Evolutionary conservation across 73 alveolate species (phyloP), one percentile per base, ranked within the genome.

Genomic region (Paramecium sexaurelia): DNA sequence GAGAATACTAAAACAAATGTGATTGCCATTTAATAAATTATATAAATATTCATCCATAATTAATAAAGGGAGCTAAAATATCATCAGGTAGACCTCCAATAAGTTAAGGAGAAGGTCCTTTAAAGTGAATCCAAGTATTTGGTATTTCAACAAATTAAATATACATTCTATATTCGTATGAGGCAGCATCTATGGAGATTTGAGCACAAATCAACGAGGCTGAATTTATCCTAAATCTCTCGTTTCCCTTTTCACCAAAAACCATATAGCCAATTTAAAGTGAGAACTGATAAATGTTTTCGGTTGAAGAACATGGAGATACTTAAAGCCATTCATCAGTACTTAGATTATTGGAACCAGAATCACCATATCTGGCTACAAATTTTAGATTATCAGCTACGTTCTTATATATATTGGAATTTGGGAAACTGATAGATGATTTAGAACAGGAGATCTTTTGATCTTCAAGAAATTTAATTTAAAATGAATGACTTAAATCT

Each of bases 331-430:
- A 71, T 71, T 71, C 86, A 35, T 71, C 55, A 27, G 86, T 71
- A 71, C 47, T 29, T 26, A 61, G 26, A 61, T 71, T 71, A 71
- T 71, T 71, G 9, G 86, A 71, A 11, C 56, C 86, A 13, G 86
- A 71, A 71, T 71, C 86, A 35, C 57, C 86, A 71, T 35, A 71
- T 71, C 56, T 35, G 7, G 86, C 86, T 35, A 71, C 43, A 35
- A 11, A 35, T 35, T 35, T 71, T 15, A 71, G 5, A 71, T 71
- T 71, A 4, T 32, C 43, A 13, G 86, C 83, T 6, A 61, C 26
- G 26, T 26, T 32, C 43, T 26, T 61, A 11, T 61, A 61, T 11
- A 71, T 35, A 36, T 32, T 35, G 2, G 86, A 71, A 1, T 57
- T 2, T 5, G 57, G 1, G 6, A 71, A 71, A 71, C 86, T 37